These are phyloP conservation scores for Exophiala sideris DNA, from an alignment of 2,329 filamentous ascomycete species.

Conservation along the genomic window DNA sequence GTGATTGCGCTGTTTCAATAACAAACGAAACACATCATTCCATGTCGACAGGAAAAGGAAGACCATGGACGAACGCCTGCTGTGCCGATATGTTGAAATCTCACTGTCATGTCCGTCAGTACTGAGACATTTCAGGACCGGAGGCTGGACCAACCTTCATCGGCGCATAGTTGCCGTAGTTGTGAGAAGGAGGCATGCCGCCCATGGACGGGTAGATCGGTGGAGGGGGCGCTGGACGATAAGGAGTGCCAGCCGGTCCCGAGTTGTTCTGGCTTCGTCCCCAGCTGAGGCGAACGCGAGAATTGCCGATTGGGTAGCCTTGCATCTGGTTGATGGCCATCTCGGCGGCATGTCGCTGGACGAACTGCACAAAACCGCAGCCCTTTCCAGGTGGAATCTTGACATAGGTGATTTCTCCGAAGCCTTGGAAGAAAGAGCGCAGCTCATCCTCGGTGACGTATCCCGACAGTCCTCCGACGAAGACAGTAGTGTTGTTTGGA, in stretches of 20 bases:
- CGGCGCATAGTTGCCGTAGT: slow-evolving; percentile 63
- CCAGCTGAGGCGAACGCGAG: slow-evolving; percentile 94
- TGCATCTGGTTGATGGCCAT: slow-evolving; percentile 99
- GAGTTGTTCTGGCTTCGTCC: slow-evolving; percentile 99
- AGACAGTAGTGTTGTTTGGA: slow-evolving; percentile 98
- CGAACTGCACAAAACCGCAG: slow-evolving; percentile 98
- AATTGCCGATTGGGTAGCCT: slow-evolving; percentile 98
- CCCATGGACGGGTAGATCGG: slow-evolving; percentile 70
- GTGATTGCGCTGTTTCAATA: slow-evolving; percentile 24
- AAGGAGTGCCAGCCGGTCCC: slow-evolving; percentile 89
- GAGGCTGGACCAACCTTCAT: slow-evolving; percentile 57
- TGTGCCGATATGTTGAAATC: slow-evolving; percentile 14
- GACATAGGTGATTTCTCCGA: slow-evolving; percentile 98
- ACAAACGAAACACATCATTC: slow-evolving; percentile 24
- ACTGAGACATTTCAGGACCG: neutral
- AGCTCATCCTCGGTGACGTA: slow-evolving; percentile 99
- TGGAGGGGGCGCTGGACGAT: slow-evolving; percentile 84
- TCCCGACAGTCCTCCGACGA: slow-evolving; percentile 92
- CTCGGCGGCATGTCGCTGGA: slow-evolving; percentile 96
- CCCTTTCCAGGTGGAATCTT: slow-evolving; percentile 99
- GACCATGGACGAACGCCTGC: slow-evolving; percentile 25
- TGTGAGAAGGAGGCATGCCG: slow-evolving; percentile 62
- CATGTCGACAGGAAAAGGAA: slow-evolving; percentile 17
- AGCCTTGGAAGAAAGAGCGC: slow-evolving; percentile 99
- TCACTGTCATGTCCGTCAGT: slow-evolving; percentile 19